Percentiles rank a stretch among this genome's conserved stretches.
phyloP scores from a whole-genome alignment of 2,329 filamentous ascomycete genomes.

The Grosmannia penicillata region DNA sequence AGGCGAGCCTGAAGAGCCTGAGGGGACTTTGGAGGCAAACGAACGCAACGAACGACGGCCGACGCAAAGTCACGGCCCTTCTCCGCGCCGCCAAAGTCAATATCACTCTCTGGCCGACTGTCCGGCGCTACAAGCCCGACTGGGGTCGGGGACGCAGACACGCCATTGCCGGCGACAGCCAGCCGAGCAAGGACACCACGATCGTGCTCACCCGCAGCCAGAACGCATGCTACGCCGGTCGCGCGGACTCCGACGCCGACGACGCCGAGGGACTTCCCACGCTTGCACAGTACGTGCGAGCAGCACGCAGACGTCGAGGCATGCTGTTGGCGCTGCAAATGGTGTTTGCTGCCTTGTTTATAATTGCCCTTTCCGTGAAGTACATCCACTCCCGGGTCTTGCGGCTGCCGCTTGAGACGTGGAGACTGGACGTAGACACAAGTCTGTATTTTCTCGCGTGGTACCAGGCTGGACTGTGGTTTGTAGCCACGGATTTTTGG shows the following conservation, averaged over 20 bases:
- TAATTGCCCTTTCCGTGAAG: too few relatives aligned
- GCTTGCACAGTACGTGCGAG: constrained; percentile 9
- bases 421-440: too few relatives aligned
- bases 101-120: constrained; percentile 16
- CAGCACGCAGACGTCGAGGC: neutral
- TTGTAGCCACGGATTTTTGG: too few relatives aligned
- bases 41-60: neutral
- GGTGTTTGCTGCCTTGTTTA: too few relatives aligned
- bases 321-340: too few relatives aligned
- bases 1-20: neutral
- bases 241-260: constrained; percentile 5
- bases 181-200: constrained; percentile 9
- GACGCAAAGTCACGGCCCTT: neutral
- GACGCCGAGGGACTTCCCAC: constrained; percentile 5
- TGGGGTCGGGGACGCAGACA: constrained; percentile 1
- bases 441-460: too few relatives aligned
- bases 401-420: too few relatives aligned
- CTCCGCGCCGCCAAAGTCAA: constrained; percentile 15
- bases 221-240: constrained; percentile 17
- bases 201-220: constrained; percentile 13
- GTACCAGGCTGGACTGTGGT: too few relatives aligned
- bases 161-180: too few relatives aligned
- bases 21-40: neutral
- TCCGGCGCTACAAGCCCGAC: constrained; percentile 14
- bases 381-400: too few relatives aligned